Evolutionary conservation across 768 basidiomycete species (phyloP).

Genomic region (Crassisporium funariophilum): DNA sequence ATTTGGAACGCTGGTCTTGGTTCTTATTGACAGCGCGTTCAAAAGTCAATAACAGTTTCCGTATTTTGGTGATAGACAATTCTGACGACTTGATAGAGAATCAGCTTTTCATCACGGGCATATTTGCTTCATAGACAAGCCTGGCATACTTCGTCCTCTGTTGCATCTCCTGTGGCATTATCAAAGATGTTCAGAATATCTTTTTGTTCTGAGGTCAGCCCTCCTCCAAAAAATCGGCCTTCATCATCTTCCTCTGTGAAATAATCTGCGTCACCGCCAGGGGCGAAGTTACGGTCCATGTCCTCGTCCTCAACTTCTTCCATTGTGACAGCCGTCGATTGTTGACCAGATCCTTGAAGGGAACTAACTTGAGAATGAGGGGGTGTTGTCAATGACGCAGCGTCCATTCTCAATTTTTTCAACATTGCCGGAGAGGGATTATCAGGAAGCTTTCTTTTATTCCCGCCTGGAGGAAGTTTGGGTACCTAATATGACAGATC

Average conservation of each 20-base stretch:
- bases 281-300: conserved; percentile 60
- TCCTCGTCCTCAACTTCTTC: conserved; percentile 66
- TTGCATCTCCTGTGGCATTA: conserved; percentile 60
- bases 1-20: conserved; percentile 95
- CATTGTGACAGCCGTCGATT: conserved; percentile 50
- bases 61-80: conserved; percentile 68
- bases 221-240: conserved; percentile 92
- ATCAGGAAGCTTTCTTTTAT: conserved; percentile 76
- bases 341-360: conserved; percentile 15
- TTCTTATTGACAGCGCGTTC: conserved; percentile 94
- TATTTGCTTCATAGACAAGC: not conserved
- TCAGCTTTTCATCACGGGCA: not conserved
- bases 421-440: conserved; percentile 80
- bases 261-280: conserved; percentile 88
- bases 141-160: conserved; percentile 65
- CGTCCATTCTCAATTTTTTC: conserved; percentile 73
- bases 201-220: conserved; percentile 90
- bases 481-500: conserved; percentile 48
- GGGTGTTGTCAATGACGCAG: conserved; percentile 12
- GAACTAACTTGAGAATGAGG: conserved; percentile 21
- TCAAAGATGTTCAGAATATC: conserved; percentile 97
- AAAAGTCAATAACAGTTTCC: conserved; percentile 75
- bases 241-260: conserved; percentile 91
- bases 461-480: conserved; percentile 62
- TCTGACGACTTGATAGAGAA: conserved; percentile 55